These are phyloP conservation scores for Lasiodiplodia theobromae DNA, from an alignment of 2,329 filamentous ascomycete genomes.

Conservation along the genomic window DNA sequence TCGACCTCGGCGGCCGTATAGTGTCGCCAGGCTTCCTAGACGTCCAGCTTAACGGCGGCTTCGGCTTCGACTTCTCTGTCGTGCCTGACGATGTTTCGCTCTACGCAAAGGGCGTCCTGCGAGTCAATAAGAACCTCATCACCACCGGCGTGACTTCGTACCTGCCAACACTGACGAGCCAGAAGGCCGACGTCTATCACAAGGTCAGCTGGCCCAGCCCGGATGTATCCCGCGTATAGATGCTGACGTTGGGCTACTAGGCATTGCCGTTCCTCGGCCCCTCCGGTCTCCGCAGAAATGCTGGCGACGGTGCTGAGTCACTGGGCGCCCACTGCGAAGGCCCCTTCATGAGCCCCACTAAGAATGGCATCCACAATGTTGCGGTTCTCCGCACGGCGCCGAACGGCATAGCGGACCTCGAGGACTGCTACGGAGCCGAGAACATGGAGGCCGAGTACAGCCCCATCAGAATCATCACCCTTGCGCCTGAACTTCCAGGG, in stretches of 20 bases:
- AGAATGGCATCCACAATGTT: slow-evolving; percentile 85
- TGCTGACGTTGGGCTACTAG: slow-evolving; percentile 42
- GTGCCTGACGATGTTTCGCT: slow-evolving; percentile 70
- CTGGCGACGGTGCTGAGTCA: slow-evolving; percentile 79
- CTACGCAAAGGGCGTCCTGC: slow-evolving; percentile 75
- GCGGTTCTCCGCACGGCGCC: slow-evolving; percentile 71
- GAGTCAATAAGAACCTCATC: slow-evolving; percentile 75
- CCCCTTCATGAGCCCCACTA: slow-evolving; percentile 81
- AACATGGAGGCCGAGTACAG: slow-evolving; percentile 63
- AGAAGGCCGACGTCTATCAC: slow-evolving; percentile 81
- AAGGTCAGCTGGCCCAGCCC: slow-evolving; percentile 56
- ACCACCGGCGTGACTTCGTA: slow-evolving; percentile 88
- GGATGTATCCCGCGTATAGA: slow-evolving; percentile 2
- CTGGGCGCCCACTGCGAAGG: slow-evolving; percentile 92
- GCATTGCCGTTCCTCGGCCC: slow-evolving; percentile 80
- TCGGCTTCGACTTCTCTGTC: slow-evolving; percentile 90
- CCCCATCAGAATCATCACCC: slow-evolving; percentile 79
- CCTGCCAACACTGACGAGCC: slow-evolving; percentile 83
- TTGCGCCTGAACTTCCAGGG: slow-evolving; percentile 79
- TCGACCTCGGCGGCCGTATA: slow-evolving; percentile 84
- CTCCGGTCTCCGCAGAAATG: slow-evolving; percentile 65
- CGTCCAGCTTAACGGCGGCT: slow-evolving; percentile 89
- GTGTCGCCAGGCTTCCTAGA: slow-evolving; percentile 88
- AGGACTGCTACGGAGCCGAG: slow-evolving; percentile 73
- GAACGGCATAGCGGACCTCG: slow-evolving; percentile 69